Evolutionary conservation across 805 yeast genomes (phyloP).

Genomic region (Metschnikowia reukaufii): DNA sequence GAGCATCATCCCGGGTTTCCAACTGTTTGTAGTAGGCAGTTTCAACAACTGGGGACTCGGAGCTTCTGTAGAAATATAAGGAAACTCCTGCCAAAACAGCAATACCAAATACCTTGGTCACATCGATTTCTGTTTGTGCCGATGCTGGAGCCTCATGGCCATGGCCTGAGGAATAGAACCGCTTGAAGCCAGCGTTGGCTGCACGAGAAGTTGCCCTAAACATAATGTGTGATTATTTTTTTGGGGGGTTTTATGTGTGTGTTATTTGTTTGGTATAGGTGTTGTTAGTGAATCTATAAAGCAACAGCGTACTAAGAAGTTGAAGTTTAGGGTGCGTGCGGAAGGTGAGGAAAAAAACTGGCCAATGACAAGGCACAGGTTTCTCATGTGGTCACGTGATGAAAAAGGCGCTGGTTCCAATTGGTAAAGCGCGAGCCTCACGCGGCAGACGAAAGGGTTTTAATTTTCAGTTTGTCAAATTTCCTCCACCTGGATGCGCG

Average conservation of each 20-base stretch:
- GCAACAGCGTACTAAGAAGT: background rate
- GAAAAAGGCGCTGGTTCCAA: background rate
- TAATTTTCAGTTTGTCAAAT: no score
- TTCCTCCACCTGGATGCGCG: no score
- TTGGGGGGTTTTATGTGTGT: background rate
- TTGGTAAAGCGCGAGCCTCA: background rate
- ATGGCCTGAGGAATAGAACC: constrained; percentile 19
- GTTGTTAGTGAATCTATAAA: background rate
- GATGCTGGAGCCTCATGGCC: constrained; percentile 19
- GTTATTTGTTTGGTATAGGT: background rate
- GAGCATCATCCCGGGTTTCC: constrained; percentile 31
- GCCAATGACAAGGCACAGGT: constrained; percentile 13
- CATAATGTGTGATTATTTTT: constrained; percentile 8
- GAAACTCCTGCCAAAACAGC: constrained; percentile 41
- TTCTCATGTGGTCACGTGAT: constrained; percentile 10
- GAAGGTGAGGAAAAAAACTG: constrained; percentile 1
- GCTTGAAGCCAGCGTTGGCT: constrained; percentile 15
- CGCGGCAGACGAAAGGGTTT: no score
- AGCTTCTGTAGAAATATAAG: constrained; percentile 23
- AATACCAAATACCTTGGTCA: constrained; percentile 42
- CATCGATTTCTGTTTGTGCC: constrained; percentile 33
- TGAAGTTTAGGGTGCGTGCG: background rate
- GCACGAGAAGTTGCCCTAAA: constrained; percentile 20
- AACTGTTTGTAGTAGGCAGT: constrained; percentile 38
- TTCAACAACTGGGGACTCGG: constrained; percentile 34